Conservation (phyloP, 495 filamentous ascomycete genomes). For the Neurospora sublineolata region DNA sequence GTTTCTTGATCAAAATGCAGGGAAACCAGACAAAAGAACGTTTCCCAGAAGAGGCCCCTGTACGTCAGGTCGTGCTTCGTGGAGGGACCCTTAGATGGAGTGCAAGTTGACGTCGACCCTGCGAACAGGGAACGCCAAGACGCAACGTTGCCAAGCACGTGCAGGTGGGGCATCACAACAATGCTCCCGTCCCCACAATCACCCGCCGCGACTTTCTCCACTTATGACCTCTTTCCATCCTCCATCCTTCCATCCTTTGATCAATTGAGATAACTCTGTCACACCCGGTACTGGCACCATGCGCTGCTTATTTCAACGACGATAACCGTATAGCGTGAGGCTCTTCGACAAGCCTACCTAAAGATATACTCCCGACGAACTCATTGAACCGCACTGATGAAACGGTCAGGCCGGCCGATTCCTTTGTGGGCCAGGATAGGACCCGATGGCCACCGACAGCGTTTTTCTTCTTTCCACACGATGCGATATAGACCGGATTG, state of each 20-base stretch:
- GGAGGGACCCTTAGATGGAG: not conserved
- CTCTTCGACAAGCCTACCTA: not conserved
- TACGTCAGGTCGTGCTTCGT: not conserved
- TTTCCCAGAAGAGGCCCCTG: not conserved
- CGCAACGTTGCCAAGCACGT: conserved; percentile 2
- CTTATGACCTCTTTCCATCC: not conserved
- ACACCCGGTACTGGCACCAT: not conserved
- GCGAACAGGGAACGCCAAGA: not conserved
- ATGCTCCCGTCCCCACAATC: not conserved
- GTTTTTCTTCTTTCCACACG: not conserved
- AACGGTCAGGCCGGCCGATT: not conserved
- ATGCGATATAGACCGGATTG: not conserved
- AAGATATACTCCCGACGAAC: not conserved
- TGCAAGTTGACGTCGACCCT: not conserved
- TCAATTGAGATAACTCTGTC: not conserved
- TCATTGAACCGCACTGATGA: not conserved
- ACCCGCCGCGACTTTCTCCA: not conserved
- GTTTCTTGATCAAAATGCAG: not conserved
- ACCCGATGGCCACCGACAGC: not conserved
- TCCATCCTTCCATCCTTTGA: not conserved
- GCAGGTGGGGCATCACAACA: not conserved
- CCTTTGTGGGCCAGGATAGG: not conserved
- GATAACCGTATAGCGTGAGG: not conserved
- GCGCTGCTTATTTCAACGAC: not conserved
- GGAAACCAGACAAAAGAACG: not conserved